Conservation (phyloP, 441 rosid species). For the Gossypium gossypioides region DNA sequence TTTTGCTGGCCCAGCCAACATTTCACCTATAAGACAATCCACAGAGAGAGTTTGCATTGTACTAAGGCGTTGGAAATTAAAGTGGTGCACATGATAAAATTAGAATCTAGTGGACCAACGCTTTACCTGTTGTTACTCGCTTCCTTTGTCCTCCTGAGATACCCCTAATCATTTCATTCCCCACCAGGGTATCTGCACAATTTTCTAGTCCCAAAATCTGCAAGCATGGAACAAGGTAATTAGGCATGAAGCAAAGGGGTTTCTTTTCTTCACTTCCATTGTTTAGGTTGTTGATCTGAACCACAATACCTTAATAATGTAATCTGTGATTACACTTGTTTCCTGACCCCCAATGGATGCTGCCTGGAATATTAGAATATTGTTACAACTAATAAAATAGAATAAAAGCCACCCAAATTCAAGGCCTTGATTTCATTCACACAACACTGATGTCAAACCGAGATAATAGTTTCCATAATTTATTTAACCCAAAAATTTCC, state of each 20-base stretch:
- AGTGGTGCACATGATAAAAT: not conserved
- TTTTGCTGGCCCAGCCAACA: constrained; percentile 72
- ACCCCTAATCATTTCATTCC: constrained; percentile 43
- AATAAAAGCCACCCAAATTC: not conserved
- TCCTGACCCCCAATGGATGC: constrained; percentile 20
- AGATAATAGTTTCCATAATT: not conserved
- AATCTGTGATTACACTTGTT: constrained; percentile 23
- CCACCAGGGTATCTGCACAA: constrained; percentile 45
- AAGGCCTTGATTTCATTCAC: not conserved
- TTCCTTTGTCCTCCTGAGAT: constrained; percentile 57
- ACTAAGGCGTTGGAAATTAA: not conserved
- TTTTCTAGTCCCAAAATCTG: constrained; percentile 40
- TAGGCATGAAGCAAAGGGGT: not conserved
- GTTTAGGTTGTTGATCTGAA: not conserved
- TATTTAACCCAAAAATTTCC: not conserved
- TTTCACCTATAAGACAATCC: constrained; percentile 42
- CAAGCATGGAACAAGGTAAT: not conserved
- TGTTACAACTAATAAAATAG: not conserved
- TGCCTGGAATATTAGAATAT: constrained; percentile 18
- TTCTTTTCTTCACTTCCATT: not conserved
- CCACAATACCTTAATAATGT: constrained; percentile 22
- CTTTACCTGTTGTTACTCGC: constrained; percentile 46
- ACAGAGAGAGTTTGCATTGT: not conserved
- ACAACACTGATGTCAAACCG: not conserved
- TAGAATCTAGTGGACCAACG: not conserved